Evolutionary conservation across 2,329 filamentous ascomycete genomes (phyloP), one percentile per base, ranked within the genome.

Genomic region (Colletotrichum camelliae): DNA sequence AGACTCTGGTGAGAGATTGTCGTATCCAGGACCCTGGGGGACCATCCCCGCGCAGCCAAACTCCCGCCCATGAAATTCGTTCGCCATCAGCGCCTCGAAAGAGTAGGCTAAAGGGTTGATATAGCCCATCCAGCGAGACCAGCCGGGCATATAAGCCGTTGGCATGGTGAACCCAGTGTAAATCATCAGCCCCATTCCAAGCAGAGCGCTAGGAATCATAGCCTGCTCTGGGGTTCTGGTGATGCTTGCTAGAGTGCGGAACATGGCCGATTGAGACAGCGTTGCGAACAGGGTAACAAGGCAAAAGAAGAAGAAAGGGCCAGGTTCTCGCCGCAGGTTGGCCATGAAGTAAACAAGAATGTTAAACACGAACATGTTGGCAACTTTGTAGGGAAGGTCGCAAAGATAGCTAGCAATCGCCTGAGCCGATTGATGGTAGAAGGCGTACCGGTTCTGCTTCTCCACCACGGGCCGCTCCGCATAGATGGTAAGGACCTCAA

Each of bases 41-140:
- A 69, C 48, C 27, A 74, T 69, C 67, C 75, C 13, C 2, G 58
- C 33, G 29, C 71, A 74, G 7, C 31, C 57, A 21, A 69, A 74
- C 5, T 82, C 79, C 7, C 90, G 86, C 27, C 87, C 86, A 67
- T 89, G 77, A 88, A 89, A 88, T 79, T 95, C 93, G 78, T 94
- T 95, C 0, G 91, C 83, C 77, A 94, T 84, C 4, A 94, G 90
- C 3, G 90, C 90, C 81, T 95, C 93, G 78, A 94, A 94, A 1
- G 90, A 88, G 79, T 94, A 94, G 0, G 84, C 78, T 3, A 78
- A 80, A 0, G 88, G 88, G 71, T 90, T 89, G 75, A 90, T 80
- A 62, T 88, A 91, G 78, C 86, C 90, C 16, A 92, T 84, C 93
- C 88, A 93, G 58, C 91, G 78, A 78, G 84, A 80, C 84, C 84